phyloP scores from a whole-genome alignment of 176 grass and related monocot genomes.

The Avena sativa region DNA sequence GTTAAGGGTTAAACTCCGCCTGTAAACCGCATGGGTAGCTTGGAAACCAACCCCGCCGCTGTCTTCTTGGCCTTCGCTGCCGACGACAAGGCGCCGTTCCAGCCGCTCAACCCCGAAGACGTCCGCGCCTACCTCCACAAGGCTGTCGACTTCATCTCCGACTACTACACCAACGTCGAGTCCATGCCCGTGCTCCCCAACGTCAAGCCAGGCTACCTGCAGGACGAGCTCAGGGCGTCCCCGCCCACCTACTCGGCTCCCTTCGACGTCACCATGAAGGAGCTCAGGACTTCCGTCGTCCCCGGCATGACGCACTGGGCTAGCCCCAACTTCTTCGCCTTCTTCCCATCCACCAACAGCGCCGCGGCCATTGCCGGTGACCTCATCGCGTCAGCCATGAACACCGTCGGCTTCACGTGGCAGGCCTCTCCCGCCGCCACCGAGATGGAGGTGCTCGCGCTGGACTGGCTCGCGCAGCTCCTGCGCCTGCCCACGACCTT shows the following conservation, averaged over 20 bases:
- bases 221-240: not conserved
- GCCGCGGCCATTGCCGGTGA: not conserved
- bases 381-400: not conserved
- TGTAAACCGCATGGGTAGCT: not conserved
- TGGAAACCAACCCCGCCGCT: not conserved
- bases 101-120: slow-evolving; percentile 12
- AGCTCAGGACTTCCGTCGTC: slow-evolving; percentile 19
- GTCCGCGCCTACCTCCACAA: slow-evolving; percentile 12
- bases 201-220: not conserved
- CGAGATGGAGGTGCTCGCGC: slow-evolving; percentile 24
- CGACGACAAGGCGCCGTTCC: not conserved
- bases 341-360: slow-evolving; percentile 24
- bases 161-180: not conserved
- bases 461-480: not conserved
- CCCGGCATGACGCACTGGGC: slow-evolving; percentile 28
- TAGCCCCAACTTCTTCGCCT: slow-evolving; percentile 25
- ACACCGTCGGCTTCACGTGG: slow-evolving; percentile 18
- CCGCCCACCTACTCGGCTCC: not conserved
- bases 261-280: slow-evolving; percentile 4
- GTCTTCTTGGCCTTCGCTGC: not conserved
- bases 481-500: not conserved
- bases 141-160: slow-evolving; percentile 16
- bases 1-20: not conserved
- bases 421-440: not conserved
- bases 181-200: slow-evolving; percentile 6